Evolutionary conservation across 495 filamentous ascomycete genomes (phyloP).

Genomic region (Trichoderma reesei): DNA sequence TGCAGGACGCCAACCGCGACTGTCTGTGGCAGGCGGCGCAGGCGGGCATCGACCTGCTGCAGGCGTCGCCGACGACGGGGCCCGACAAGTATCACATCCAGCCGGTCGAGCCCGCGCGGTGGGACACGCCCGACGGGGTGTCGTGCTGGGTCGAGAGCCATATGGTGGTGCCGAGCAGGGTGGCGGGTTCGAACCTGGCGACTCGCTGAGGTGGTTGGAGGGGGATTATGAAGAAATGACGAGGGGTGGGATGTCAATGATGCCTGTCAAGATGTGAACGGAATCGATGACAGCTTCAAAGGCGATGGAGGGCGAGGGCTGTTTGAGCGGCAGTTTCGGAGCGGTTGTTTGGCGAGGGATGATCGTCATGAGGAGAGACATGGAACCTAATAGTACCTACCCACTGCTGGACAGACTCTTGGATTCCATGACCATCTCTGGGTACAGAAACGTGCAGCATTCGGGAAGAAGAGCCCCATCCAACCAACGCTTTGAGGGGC

Average conservation of each 20-base stretch:
- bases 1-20: slow-evolving; percentile 11
- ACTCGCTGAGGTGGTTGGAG: not conserved
- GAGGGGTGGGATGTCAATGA: not conserved
- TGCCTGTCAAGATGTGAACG: not conserved
- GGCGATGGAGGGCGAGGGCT: no score
- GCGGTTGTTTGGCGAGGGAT: no score
- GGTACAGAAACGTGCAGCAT: no score
- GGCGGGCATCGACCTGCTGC: not conserved
- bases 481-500: no score
- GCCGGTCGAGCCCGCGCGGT: not conserved
- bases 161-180: not conserved
- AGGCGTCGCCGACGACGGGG: not conserved
- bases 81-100: not conserved
- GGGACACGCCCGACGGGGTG: slow-evolving; percentile 10
- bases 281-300: not conserved
- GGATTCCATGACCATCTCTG: no score
- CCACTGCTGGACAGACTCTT: no score
- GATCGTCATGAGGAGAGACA: no score
- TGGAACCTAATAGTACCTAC: no score
- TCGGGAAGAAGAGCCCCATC: no score
- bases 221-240: not conserved
- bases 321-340: no score
- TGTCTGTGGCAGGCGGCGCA: not conserved
- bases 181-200: not conserved
- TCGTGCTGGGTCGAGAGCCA: slow-evolving; percentile 12